A percentile compares a stretch with the other conserved stretches of the same genome.
Evolutionary conservation across 768 basidiomycete species (phyloP).

Genomic region (Thelephora ganbajun): DNA sequence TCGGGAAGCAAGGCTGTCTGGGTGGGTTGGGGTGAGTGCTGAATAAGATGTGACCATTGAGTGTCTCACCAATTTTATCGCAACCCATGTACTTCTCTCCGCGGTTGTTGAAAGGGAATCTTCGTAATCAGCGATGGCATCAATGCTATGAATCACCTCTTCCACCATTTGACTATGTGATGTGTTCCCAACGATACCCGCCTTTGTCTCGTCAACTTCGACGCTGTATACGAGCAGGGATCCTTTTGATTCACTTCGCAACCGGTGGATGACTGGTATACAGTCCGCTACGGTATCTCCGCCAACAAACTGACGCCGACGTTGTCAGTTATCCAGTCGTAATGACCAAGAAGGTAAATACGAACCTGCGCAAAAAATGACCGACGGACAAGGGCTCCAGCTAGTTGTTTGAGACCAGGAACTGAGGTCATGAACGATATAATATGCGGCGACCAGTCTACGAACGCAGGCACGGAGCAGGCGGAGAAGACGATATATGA

Average conservation of each 20-base stretch:
- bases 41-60: background rate
- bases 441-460: conserved; percentile 61
- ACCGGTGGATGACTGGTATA: conserved; percentile 43
- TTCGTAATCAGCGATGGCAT: conserved; percentile 75
- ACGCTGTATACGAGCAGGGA: conserved; percentile 74
- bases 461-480: conserved; percentile 62
- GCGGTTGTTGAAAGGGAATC: conserved; percentile 18
- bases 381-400: conserved; percentile 52
- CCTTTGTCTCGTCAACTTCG: conserved; percentile 57
- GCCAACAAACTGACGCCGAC: conserved; percentile 58
- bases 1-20: conserved; percentile 62
- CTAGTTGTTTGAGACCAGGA: conserved; percentile 42
- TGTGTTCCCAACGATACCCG: conserved; percentile 12
- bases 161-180: conserved; percentile 49
- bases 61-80: conserved; percentile 59
- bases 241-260: conserved; percentile 61
- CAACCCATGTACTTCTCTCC: conserved; percentile 65
- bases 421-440: conserved; percentile 46
- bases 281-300: conserved; percentile 67
- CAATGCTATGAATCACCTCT: conserved; percentile 66
- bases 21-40: conserved; percentile 1
- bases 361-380: conserved; percentile 81
- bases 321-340: background rate
- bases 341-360: background rate
- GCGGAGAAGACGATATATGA: conserved; percentile 74